A percentile compares a stretch with the other conserved stretches of the same genome.
phyloP scores from a whole-genome alignment of 257 asterid genomes.

The Gentiana dahurica region DNA sequence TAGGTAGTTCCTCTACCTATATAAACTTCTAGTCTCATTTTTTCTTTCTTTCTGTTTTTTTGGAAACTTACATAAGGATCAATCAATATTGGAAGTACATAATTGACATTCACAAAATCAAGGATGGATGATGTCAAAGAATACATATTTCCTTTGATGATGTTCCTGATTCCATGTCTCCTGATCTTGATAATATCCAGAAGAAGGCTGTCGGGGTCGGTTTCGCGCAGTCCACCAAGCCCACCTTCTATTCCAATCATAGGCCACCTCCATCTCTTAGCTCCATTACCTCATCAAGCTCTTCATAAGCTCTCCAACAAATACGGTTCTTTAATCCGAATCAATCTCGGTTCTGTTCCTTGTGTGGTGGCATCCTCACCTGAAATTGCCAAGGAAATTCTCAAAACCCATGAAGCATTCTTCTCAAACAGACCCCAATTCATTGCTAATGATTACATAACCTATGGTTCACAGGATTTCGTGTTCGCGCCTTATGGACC shows the following conservation, averaged over 20 bases:
- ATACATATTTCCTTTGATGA: constrained; percentile 22
- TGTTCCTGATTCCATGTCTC: constrained; percentile 31
- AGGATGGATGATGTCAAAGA: constrained; percentile 31
- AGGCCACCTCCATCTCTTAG: constrained; percentile 61
- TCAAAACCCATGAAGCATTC: constrained; percentile 40
- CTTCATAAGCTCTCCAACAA: constrained; percentile 36
- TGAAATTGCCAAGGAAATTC: constrained; percentile 34
- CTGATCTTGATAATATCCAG: constrained; percentile 13
- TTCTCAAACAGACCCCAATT: constrained; percentile 41
- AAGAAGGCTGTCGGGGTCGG: background rate
- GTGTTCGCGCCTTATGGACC: constrained; percentile 58
- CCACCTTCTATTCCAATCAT: constrained; percentile 50
- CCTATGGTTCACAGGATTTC: constrained; percentile 61
- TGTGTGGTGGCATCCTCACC: constrained; percentile 57
- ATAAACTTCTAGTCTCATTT: too few relatives aligned
- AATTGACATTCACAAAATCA: background rate
- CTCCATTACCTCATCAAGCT: constrained; percentile 63
- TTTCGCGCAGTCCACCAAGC: constrained; percentile 34
- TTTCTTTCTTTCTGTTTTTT: too few relatives aligned
- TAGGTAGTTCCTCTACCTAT: too few relatives aligned
- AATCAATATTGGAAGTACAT: too few relatives aligned
- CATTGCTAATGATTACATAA: constrained; percentile 31
- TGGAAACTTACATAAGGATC: too few relatives aligned
- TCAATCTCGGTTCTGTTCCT: constrained; percentile 44
- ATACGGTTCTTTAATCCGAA: constrained; percentile 43